These are phyloP conservation scores for Westerdykella sp. DNA, from an alignment of 2,329 filamentous ascomycete species.

Conservation along the genomic window DNA sequence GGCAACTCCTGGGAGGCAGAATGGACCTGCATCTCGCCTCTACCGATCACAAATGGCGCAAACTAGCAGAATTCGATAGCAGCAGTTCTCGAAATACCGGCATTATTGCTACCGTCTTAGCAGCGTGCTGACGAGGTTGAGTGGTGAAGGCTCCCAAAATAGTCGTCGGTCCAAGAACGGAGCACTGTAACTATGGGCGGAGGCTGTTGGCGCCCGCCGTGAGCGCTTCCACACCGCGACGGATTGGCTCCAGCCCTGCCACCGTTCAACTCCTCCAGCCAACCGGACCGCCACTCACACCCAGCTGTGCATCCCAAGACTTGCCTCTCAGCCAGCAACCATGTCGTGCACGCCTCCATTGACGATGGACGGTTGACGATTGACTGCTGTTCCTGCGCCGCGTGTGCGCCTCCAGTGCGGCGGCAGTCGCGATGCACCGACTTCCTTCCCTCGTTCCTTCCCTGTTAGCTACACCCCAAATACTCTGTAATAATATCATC, in stretches of 20 bases:
- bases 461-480: slow-evolving; percentile 13
- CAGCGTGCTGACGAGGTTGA: neutral
- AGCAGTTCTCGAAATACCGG: neutral
- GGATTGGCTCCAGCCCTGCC: slow-evolving; percentile 18
- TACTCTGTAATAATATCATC: neutral
- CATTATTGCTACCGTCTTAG: neutral
- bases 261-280: neutral
- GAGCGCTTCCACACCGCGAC: slow-evolving; percentile 23
- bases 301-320: neutral
- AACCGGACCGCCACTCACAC: neutral
- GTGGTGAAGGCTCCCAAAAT: slow-evolving; percentile 21
- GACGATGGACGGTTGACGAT: too few relatives aligned
- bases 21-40: slow-evolving; percentile 16
- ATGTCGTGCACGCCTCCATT: slow-evolving; percentile 15
- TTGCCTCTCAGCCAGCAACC: neutral
- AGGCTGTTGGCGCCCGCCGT: slow-evolving; percentile 7
- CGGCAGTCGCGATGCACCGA: slow-evolving; percentile 2
- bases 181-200: slow-evolving; percentile 14
- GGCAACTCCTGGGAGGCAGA: neutral
- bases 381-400: slow-evolving; percentile 10
- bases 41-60: slow-evolving; percentile 16
- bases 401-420: slow-evolving; percentile 17
- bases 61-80: slow-evolving; percentile 1
- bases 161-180: slow-evolving; percentile 12
- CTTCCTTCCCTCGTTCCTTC: slow-evolving; percentile 5